A percentile compares a stretch with the other conserved stretches of the same genome.
These are phyloP conservation scores for Ganoderma sinense DNA, from an alignment of 1,284 basidiomycete genomes.

Conservation along the genomic window DNA sequence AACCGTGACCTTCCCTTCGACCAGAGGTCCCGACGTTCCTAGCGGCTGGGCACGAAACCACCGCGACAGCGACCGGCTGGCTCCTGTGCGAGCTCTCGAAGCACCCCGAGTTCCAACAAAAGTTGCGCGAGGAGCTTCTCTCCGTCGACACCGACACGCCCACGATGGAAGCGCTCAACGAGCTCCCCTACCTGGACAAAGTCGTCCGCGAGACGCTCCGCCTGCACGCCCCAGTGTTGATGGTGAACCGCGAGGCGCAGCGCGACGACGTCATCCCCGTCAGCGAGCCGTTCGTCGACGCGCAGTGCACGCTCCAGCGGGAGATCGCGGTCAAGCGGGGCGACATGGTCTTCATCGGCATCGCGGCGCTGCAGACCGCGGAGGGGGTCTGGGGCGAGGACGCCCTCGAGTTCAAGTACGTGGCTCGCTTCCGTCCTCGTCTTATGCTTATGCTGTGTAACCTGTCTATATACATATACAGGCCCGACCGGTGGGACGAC, in stretches of 20 bases:
- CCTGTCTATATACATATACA: too few relatives aligned
- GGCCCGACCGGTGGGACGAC: slow-evolving; percentile 67
- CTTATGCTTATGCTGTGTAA: too few relatives aligned
- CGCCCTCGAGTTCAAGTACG: slow-evolving; percentile 57
- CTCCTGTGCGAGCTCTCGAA: slow-evolving; percentile 69
- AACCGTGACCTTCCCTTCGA: neutral
- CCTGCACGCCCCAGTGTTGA: slow-evolving; percentile 66
- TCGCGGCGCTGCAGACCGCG: slow-evolving; percentile 52
- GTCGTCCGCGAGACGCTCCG: slow-evolving; percentile 78
- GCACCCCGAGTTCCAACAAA: slow-evolving; percentile 62
- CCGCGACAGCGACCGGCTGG: slow-evolving; percentile 51
- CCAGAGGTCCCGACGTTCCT: slow-evolving; percentile 23
- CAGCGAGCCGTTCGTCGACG: slow-evolving; percentile 42
- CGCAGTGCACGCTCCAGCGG: slow-evolving; percentile 34
- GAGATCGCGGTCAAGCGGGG: slow-evolving; percentile 50
- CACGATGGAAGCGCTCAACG: slow-evolving; percentile 67
- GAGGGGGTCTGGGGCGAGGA: slow-evolving; percentile 64
- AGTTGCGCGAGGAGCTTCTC: slow-evolving; percentile 74
- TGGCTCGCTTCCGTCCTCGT: neutral
- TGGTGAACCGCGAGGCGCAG: slow-evolving; percentile 55
- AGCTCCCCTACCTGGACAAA: slow-evolving; percentile 66
- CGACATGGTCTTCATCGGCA: slow-evolving; percentile 54
- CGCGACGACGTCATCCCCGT: slow-evolving; percentile 56
- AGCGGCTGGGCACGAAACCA: slow-evolving; percentile 67
- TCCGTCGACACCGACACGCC: slow-evolving; percentile 42